Evolutionary conservation across 2,329 filamentous ascomycete genomes (phyloP).

Genomic region (Penicillium sp.): DNA sequence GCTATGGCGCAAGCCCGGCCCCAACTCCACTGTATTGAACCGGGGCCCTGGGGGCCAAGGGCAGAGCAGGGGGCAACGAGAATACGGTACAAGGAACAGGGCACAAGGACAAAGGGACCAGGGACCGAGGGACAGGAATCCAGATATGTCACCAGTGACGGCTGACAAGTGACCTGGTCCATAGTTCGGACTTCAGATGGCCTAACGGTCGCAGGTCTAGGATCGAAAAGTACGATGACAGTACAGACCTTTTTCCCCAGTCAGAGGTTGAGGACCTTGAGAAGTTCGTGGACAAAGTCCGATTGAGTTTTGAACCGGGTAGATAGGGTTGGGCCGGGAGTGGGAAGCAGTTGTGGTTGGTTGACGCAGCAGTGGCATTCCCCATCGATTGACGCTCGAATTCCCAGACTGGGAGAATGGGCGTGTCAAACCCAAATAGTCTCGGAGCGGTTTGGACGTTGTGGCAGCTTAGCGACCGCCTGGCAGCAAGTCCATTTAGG

Average conservation of each 20-base stretch:
- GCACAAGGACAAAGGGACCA: no score
- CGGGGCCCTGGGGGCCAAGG: neutral
- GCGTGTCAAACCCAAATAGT: neutral
- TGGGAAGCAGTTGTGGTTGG: conserved; percentile 12
- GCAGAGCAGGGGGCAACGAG: neutral
- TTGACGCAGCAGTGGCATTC: neutral
- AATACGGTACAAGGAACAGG: neutral
- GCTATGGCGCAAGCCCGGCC: neutral
- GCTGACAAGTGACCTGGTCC: no score
- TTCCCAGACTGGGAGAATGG: neutral
- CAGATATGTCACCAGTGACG: no score
- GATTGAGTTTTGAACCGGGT: conserved; percentile 24
- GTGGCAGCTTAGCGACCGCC: neutral
- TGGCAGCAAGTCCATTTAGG: neutral
- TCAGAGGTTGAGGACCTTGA: conserved; percentile 9
- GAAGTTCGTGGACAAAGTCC: conserved; percentile 8
- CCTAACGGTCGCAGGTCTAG: neutral
- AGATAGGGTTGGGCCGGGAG: conserved; percentile 21
- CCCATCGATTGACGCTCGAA: conserved; percentile 5
- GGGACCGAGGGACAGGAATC: no score
- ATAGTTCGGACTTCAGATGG: neutral
- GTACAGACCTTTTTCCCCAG: neutral
- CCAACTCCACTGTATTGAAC: neutral
- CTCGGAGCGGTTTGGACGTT: neutral
- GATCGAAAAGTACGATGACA: neutral